These are phyloP conservation scores for Dictyostelium firmibasis DNA, from an alignment of 78 protist genomes.

Conservation along the genomic window DNA sequence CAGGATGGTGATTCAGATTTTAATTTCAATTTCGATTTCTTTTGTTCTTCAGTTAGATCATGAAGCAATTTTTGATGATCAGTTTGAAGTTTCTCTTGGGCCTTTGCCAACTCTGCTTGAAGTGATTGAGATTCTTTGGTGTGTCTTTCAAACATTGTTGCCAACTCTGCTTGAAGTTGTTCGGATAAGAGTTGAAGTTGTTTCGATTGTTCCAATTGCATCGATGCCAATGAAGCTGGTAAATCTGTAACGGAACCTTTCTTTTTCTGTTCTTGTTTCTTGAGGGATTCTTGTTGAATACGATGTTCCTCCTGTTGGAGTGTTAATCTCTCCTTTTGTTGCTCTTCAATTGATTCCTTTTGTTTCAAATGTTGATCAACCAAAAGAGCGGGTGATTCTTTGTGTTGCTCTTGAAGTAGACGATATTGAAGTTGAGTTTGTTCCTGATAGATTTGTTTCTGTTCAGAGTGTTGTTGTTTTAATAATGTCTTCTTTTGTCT, in stretches of 20 bases:
- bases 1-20: slow-evolving; percentile 36
- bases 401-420: slow-evolving; percentile 36
- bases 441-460: slow-evolving; percentile 50
- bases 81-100: slow-evolving; percentile 5
- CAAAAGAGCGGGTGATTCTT: slow-evolving; percentile 53
- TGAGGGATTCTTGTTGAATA: slow-evolving; percentile 70
- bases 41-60: slow-evolving; percentile 68
- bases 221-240: slow-evolving; percentile 35
- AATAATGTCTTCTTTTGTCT: slow-evolving; percentile 10
- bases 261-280: slow-evolving; percentile 66
- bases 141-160: slow-evolving; percentile 51
- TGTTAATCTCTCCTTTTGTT: slow-evolving; percentile 50
- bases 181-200: slow-evolving; percentile 51
- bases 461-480: slow-evolving; percentile 73
- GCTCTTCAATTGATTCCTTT: slow-evolving; percentile 61
- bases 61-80: slow-evolving; percentile 63
- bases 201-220: slow-evolving; percentile 71
- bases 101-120: background rate
- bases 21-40: slow-evolving; percentile 42
- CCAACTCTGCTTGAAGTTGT: slow-evolving; percentile 52
- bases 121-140: slow-evolving; percentile 9
- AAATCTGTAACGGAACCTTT: slow-evolving; percentile 38
- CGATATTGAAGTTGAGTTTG: slow-evolving; percentile 51
- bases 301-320: slow-evolving; percentile 70
- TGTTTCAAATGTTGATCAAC: slow-evolving; percentile 52